Percentiles rank a stretch among this genome's conserved stretches.
Evolutionary conservation across 257 asterid species (phyloP).

Genomic region (Ballota nigra): DNA sequence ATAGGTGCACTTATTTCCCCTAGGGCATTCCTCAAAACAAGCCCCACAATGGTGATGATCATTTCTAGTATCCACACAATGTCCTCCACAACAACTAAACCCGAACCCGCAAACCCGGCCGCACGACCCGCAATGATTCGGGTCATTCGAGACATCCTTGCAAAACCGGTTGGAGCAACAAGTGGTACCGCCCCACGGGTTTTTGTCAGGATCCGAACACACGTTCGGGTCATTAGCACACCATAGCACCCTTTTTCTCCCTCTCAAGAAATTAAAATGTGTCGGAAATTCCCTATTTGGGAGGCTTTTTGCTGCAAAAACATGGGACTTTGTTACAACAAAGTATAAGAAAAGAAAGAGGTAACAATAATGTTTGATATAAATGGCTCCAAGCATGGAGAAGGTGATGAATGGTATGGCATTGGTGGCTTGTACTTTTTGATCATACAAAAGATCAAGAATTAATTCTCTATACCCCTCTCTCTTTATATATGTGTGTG

Average conservation of each 20-base stretch:
- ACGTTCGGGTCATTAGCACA: constrained; percentile 36
- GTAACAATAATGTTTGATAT: neutral
- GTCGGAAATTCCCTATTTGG: constrained; percentile 19
- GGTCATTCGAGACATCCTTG: constrained; percentile 38
- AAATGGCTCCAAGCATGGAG: constrained; percentile 23
- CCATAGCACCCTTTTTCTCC: constrained; percentile 26
- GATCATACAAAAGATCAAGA: neutral
- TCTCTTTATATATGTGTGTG: neutral
- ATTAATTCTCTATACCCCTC: neutral
- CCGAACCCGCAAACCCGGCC: constrained; percentile 46
- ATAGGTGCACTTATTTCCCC: constrained; percentile 31
- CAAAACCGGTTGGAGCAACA: constrained; percentile 42
- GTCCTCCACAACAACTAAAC: constrained; percentile 39
- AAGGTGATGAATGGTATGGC: constrained; percentile 11
- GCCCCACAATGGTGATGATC: constrained; percentile 46
- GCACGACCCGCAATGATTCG: constrained; percentile 42
- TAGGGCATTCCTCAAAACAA: constrained; percentile 40
- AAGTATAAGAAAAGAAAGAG: neutral
- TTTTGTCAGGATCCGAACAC: constrained; percentile 35
- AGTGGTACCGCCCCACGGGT: constrained; percentile 48
- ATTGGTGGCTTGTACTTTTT: constrained; percentile 8
- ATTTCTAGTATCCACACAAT: constrained; percentile 37
- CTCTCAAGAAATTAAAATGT: constrained; percentile 35
- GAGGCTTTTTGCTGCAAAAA: neutral
- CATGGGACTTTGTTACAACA: constrained; percentile 6